Evolutionary conservation across 164 flowering plant species (phyloP), one percentile per base, ranked within the genome.

Genomic region (Akebia trifoliata): DNA sequence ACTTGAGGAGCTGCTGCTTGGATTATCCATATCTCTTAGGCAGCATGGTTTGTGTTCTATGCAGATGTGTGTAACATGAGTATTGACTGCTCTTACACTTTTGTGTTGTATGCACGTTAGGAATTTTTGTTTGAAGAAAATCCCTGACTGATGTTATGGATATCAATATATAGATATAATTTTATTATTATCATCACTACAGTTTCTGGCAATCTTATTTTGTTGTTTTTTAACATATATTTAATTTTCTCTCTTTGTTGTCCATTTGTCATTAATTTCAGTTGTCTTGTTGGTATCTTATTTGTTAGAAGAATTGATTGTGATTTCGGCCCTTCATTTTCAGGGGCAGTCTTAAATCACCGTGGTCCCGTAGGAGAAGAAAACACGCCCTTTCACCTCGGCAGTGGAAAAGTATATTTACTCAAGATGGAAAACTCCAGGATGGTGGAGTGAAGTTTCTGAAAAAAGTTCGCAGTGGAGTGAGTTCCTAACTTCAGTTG

Each of bases 381-480:
- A 94, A 90, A 69, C 81, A 65, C 66, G 76, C 83, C 34, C 93
- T 94, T 63, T 64, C 84, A 54, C 81, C 87, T 45, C 75, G 72
- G 48, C 86, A 76, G 28, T 94, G 99, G 99, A 83, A 67, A 59
- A 76, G 69, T 57, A 54, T 83, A 53, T 86, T 86, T 72, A 75
- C 82, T 38, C 72, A 89, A 32, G 93, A 87, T 49, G 99, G 97
- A 57, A 90, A 70, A 61, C 80, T 94, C 15, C 78, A 74, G 44
- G 86, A 86, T 73, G 88, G 85, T 74, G 94, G 96, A 67, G 64
- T 86, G 28, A 87, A 83, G 69, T 77, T 87, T 59, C 72, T 94
- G 66, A 94, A 87, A 68, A 93, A 84, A 83, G 87, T 90, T 59
- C 90, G 99, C 53, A 84, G 89, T 57, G 96, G 96, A 63, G 97